A percentile compares a stretch with the other conserved stretches of the same genome.
These are phyloP conservation scores for Fusarium austroafricanum DNA, from an alignment of 2,329 filamentous ascomycete genomes.

Conservation along the genomic window DNA sequence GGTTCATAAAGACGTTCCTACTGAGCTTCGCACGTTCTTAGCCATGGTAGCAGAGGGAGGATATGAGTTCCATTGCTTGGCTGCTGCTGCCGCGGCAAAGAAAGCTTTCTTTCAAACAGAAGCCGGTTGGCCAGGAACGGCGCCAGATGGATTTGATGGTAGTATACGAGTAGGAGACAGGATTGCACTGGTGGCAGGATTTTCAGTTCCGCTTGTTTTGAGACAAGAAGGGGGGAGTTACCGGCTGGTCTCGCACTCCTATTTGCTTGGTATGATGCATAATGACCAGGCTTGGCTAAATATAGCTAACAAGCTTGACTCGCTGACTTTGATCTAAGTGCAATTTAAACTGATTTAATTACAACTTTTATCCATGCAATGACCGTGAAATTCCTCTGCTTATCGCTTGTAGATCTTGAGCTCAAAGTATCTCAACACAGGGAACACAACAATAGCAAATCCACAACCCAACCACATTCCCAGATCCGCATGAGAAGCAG, in stretches of 20 bases:
- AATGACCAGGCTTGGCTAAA: neutral
- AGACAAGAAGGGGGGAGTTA: neutral
- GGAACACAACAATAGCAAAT: conserved; percentile 64
- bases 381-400: rapidly evolving
- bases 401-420: conserved; percentile 44
- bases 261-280: neutral
- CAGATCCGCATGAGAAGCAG: conserved; percentile 62
- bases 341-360: neutral
- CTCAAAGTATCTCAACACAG: conserved; percentile 46
- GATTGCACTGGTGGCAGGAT: neutral
- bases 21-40: neutral
- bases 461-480: conserved; percentile 72
- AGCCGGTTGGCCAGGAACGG: neutral
- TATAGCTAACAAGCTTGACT: no score
- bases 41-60: neutral
- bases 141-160: neutral
- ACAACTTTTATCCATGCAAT: neutral
- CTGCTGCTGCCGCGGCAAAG: neutral
- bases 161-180: neutral
- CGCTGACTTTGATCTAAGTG: neutral
- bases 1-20: neutral
- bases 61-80: neutral
- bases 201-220: neutral
- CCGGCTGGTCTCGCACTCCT: neutral
- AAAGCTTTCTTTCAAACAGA: neutral